These are phyloP conservation scores for Hypericum androsaemum DNA, from an alignment of 345 rosid genomes.

Conservation along the genomic window DNA sequence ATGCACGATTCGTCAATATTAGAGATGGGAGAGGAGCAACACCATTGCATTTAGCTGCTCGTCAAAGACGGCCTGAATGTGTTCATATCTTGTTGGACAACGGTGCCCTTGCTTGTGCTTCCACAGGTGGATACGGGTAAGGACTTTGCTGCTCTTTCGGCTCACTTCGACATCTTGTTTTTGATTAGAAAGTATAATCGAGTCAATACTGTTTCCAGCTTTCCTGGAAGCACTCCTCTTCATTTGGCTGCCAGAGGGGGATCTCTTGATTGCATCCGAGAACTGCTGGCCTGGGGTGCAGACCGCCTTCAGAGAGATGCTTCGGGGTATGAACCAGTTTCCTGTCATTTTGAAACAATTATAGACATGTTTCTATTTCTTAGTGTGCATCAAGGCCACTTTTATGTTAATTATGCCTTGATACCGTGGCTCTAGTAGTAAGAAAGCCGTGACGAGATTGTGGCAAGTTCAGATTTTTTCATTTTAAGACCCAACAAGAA, in stretches of 20 bases:
- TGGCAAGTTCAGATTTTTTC: no score
- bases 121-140: conserved; percentile 92
- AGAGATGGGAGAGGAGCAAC: conserved; percentile 93
- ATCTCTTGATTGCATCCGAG: conserved; percentile 83
- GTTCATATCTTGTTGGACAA: conserved; percentile 68
- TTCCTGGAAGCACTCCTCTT: conserved; percentile 91
- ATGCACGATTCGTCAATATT: conserved; percentile 79
- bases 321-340: conserved; percentile 48
- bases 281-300: conserved; percentile 93
- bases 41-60: conserved; percentile 88
- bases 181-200: conserved; percentile 7
- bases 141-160: neutral
- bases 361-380: no score
- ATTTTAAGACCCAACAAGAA: no score
- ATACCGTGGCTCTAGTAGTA: no score
- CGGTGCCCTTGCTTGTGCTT: conserved; percentile 93
- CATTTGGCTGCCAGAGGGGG: conserved; percentile 98
- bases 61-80: conserved; percentile 81
- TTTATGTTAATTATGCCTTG: no score
- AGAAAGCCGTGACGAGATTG: no score
- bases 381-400: no score
- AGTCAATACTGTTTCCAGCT: conserved; percentile 35
- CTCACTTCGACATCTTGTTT: conserved; percentile 3
- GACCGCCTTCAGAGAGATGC: conserved; percentile 93
- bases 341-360: neutral